Evolutionary conservation across 352 stramenopile species (phyloP).

Genomic region (Phytophthora idaei): DNA sequence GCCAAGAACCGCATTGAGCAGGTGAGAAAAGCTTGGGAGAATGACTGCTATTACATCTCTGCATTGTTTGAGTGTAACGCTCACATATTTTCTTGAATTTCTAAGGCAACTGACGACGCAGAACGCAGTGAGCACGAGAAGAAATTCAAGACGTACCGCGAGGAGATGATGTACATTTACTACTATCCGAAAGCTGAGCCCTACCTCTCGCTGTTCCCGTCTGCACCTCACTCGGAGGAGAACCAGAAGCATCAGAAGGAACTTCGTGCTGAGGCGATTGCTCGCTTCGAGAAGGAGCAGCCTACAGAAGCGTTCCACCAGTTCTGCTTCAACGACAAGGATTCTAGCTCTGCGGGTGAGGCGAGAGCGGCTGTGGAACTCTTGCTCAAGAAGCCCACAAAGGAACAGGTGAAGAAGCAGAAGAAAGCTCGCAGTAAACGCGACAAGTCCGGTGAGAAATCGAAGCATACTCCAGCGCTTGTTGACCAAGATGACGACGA

Average conservation of each 20-base stretch:
- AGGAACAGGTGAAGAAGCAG: conserved; percentile 74
- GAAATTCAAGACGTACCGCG: conserved; percentile 50
- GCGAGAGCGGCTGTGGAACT: conserved; percentile 47
- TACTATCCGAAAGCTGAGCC: conserved; percentile 78
- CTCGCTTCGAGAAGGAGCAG: conserved; percentile 62
- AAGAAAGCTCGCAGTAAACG: conserved; percentile 62
- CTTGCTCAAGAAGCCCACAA: conserved; percentile 66
- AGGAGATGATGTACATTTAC: conserved; percentile 86
- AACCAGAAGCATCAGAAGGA: conserved; percentile 53
- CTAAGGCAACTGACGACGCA: conserved; percentile 42
- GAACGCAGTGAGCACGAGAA: conserved; percentile 47
- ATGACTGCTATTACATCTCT: too few species aligned
- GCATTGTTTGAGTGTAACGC: too few species aligned
- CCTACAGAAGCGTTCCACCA: conserved; percentile 68
- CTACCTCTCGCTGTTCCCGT: conserved; percentile 76
- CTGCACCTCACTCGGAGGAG: conserved; percentile 56
- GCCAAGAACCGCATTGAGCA: conserved; percentile 54
- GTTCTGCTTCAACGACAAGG: conserved; percentile 72
- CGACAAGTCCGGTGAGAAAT: conserved; percentile 49
- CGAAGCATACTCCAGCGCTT: conserved; percentile 37
- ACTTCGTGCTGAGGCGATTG: conserved; percentile 50
- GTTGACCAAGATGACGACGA: conserved; percentile 67
- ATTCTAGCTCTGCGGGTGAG: conserved; percentile 12
- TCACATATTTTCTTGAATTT: too few species aligned
- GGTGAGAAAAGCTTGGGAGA: conserved; percentile 21